Evolutionary conservation across 441 rosid genomes (phyloP).

Genomic region (Syzygium syzygioides): DNA sequence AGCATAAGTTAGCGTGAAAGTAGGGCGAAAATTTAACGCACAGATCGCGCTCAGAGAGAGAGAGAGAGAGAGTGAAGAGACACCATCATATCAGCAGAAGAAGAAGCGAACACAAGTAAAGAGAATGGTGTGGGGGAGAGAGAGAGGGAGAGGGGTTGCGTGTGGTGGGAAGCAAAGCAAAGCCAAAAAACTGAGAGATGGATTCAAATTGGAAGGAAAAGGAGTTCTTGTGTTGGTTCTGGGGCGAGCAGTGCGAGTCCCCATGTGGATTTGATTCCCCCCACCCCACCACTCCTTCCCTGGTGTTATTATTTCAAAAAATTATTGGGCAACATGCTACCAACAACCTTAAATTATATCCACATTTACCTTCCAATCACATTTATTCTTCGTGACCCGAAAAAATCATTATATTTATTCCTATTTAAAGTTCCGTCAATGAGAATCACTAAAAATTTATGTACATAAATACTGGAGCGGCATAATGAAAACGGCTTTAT

Average conservation of each 20-base stretch:
- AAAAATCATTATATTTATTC: no score
- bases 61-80: not conserved
- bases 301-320: not conserved
- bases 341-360: no score
- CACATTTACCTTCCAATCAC: no score
- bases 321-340: not conserved
- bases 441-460: no score
- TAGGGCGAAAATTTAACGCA: not conserved
- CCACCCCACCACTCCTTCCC: not conserved
- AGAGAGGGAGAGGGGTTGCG: not conserved
- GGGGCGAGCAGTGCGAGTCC: conserved; percentile 15
- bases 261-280: conserved; percentile 35
- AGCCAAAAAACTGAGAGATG: not conserved
- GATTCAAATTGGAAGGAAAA: not conserved
- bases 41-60: not conserved
- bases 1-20: not conserved
- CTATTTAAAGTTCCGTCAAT: no score
- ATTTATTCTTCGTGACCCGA: no score
- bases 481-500: no score
- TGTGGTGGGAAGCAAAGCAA: not conserved
- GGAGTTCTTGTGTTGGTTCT: conserved; percentile 9
- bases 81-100: not conserved
- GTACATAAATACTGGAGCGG: no score
- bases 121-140: not conserved
- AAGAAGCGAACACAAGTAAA: not conserved